Evolutionary conservation across 257 asterid species (phyloP), one percentile per base, ranked within the genome.

Genomic region (Thymus quinquecostatus): DNA sequence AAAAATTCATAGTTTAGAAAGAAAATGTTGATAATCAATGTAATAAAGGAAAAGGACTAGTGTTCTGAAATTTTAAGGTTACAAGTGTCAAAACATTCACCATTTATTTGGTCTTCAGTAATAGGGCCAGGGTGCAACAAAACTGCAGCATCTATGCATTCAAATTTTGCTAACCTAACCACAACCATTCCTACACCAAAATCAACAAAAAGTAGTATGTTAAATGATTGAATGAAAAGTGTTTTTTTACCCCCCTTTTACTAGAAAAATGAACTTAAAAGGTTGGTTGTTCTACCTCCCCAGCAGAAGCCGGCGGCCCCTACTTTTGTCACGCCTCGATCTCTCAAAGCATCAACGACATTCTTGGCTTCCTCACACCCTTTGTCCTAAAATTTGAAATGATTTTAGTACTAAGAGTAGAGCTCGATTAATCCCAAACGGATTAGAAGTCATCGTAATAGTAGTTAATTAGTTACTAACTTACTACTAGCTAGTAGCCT

Each of bases 231-330:
- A 4, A 9, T 6, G 8, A 66, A 75, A 2, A 0, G 50, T 30
- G 2, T 62, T 13, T 3, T 10, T 38, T 38, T 38, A 21, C 21
- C 21, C 21, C 21, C 21, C 21, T 38, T 29, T 66, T 1, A 12
- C 32, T 12, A 43, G 44, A 0, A 2, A 1, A 9, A 32, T 40
- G 8, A 13, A 12, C 13, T 30, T 1, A 53, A 54, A 59, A 38
- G 41, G 38, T 11, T 4, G 2, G 51, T 30, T 63, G 49, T 69
- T 38, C 7, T 72, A 86, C 96, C 97, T 75, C 97, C 97, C 96
- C 96, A 88, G 78, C 96, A 90, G 77, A 86, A 90, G 32, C 96
- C 96, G 62, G 85, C 90, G 53, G 82, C 91, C 40, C 97, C 96
- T 27, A 90, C 58, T 29, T 82, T 78, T 9, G 82, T 47, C 5